Conservation (phyloP, 192 early-diverging fungal genomes). For the Paraglomus occultum region DNA sequence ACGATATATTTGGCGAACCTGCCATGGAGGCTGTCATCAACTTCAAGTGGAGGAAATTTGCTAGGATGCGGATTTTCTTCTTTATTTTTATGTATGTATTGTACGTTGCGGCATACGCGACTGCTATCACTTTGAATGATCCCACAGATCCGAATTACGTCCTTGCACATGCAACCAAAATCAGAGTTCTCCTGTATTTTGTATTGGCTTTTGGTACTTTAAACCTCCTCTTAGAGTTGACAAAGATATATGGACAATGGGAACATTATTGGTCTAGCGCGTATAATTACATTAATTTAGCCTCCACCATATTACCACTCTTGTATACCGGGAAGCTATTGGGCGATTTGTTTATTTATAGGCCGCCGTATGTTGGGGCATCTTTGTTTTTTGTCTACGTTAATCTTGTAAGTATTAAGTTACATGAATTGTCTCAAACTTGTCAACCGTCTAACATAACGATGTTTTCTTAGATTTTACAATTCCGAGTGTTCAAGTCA, state of each 20-base stretch:
- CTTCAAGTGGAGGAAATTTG: constrained; percentile 29
- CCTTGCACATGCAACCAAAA: no score
- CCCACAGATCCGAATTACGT: no score
- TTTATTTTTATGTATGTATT: neutral
- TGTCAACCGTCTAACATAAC: no score
- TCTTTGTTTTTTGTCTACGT: no score
- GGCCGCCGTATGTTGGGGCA: no score
- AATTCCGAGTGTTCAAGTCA: constrained; percentile 5
- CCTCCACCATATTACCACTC: constrained; percentile 3
- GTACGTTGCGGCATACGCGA: neutral
- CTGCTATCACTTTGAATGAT: neutral
- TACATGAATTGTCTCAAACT: no score
- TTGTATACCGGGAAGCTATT: neutral
- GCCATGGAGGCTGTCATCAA: constrained; percentile 28
- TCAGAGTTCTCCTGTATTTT: neutral
- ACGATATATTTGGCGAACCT: constrained; percentile 24
- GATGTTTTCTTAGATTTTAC: neutral
- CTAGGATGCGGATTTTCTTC: neutral
- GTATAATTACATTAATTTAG: constrained; percentile 15
- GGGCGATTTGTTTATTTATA: no score
- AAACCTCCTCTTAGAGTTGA: neutral
- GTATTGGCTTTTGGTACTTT: neutral
- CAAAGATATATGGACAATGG: constrained; percentile 9
- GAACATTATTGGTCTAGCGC: neutral
- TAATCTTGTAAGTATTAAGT: no score